Conservation (phyloP, 768 basidiomycete species). For the Leucocoprinus sp. region DNA sequence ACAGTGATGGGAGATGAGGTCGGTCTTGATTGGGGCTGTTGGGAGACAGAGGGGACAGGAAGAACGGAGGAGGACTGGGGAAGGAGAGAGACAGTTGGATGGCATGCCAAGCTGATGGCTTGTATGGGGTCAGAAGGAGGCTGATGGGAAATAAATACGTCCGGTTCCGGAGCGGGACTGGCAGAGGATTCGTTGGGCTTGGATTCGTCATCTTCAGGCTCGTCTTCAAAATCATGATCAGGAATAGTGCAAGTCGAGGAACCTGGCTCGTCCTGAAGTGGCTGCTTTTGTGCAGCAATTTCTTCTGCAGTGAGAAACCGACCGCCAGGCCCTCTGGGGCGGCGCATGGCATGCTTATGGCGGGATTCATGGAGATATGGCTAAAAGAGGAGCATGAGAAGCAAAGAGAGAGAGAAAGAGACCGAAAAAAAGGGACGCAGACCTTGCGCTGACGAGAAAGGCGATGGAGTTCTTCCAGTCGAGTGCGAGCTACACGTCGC, state of each 20-base stretch:
- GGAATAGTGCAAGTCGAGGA: constrained; percentile 24
- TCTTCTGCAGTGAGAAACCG: constrained; percentile 96
- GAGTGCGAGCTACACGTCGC: constrained; percentile 80
- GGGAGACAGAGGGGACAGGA: constrained; percentile 11
- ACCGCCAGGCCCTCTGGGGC: constrained; percentile 94
- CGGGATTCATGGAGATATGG: constrained; percentile 98
- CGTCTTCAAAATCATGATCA: constrained; percentile 24
- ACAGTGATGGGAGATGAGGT: constrained; percentile 7
- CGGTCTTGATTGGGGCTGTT: constrained; percentile 1
- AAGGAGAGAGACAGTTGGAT: constrained; percentile 9
- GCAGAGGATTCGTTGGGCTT: constrained; percentile 28
- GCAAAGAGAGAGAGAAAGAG: not conserved
- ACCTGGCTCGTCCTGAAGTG: constrained; percentile 26
- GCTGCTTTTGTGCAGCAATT: constrained; percentile 72
- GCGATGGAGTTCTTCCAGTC: constrained; percentile 90
- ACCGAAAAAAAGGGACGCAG: not conserved
- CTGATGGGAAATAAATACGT: constrained; percentile 18
- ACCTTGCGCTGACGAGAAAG: constrained; percentile 93
- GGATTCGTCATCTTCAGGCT: constrained; percentile 29
- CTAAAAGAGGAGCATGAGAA: constrained; percentile 33
- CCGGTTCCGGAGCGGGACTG: constrained; percentile 11
- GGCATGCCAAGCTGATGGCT: constrained; percentile 20
- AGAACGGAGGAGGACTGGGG: constrained; percentile 13
- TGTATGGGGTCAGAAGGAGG: constrained; percentile 18
- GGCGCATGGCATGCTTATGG: constrained; percentile 96